phyloP scores from a whole-genome alignment of 2,329 filamentous ascomycete genomes.

The Coniella vitis region DNA sequence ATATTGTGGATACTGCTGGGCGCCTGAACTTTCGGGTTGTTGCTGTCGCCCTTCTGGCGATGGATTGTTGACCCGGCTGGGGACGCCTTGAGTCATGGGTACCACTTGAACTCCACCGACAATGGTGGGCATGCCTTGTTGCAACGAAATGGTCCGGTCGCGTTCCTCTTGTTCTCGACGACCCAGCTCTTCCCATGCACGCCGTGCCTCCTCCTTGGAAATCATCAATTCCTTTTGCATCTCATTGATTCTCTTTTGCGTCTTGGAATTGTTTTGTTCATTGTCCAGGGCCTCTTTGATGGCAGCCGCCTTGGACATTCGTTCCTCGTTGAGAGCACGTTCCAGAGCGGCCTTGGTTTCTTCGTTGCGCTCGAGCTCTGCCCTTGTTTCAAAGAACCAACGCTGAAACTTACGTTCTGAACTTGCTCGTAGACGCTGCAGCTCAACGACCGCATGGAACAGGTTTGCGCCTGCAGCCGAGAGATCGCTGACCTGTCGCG shows the following conservation, averaged over 20 bases:
- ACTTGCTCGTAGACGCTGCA: constrained; percentile 87
- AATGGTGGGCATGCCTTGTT: constrained; percentile 79
- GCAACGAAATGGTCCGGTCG: constrained; percentile 76
- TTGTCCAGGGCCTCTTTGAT: constrained; percentile 59
- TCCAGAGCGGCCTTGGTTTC: constrained; percentile 81
- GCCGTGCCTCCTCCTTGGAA: constrained; percentile 88
- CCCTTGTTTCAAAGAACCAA: constrained; percentile 94
- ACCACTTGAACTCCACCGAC: constrained; percentile 94
- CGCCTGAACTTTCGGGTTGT: constrained; percentile 8
- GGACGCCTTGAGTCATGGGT: constrained; percentile 72
- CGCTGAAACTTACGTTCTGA: constrained; percentile 97
- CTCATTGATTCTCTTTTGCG: constrained; percentile 74
- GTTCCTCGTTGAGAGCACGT: constrained; percentile 65
- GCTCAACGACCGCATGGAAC: constrained; percentile 94
- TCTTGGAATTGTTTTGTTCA: constrained; percentile 60
- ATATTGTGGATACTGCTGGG: constrained; percentile 23
- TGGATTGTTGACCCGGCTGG: constrained; percentile 44
- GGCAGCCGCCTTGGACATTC: constrained; percentile 60
- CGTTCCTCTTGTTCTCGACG: constrained; percentile 88
- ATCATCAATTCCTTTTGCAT: constrained; percentile 91
- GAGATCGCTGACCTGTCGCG: constrained; percentile 92
- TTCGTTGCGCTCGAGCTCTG: constrained; percentile 77
- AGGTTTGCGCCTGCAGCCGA: constrained; percentile 94
- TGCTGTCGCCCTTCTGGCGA: constrained; percentile 31
- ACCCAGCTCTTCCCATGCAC: constrained; percentile 96